Conservation (phyloP, 306 rosid species). For the Canavalia ensiformis region DNA sequence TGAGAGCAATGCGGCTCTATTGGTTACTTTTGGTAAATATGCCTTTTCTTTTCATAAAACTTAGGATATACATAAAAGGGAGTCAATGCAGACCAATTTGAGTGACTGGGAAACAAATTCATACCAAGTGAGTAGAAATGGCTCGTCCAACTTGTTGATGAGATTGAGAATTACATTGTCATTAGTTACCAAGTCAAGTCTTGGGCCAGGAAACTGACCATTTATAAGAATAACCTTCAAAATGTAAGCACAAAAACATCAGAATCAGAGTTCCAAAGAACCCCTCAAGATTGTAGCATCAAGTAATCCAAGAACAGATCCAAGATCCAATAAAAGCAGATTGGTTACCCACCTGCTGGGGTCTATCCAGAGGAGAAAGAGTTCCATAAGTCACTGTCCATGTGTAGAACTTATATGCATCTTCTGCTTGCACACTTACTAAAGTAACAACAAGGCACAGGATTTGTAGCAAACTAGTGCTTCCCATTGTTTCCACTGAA, state of each 20-base stretch:
- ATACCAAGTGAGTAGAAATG: slow-evolving; percentile 88
- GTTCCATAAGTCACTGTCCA: slow-evolving; percentile 96
- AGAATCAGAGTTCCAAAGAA: slow-evolving; percentile 43
- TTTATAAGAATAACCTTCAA: slow-evolving; percentile 88
- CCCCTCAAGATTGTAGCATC: not conserved
- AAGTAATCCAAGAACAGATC: slow-evolving; percentile 42
- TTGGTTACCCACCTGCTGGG: slow-evolving; percentile 78
- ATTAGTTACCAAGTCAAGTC: slow-evolving; percentile 86
- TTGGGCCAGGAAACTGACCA: slow-evolving; percentile 98
- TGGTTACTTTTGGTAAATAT: not conserved
- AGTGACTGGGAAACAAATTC: slow-evolving; percentile 28
- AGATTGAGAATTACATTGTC: slow-evolving; percentile 91
- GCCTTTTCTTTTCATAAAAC: not conserved
- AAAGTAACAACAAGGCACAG: slow-evolving; percentile 59
- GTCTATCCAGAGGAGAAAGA: slow-evolving; percentile 77
- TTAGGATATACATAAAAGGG: not conserved
- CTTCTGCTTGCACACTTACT: slow-evolving; percentile 69
- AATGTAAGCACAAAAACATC: slow-evolving; percentile 51
- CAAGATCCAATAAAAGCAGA: slow-evolving; percentile 46
- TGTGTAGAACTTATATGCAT: slow-evolving; percentile 76
- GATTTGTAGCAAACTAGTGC: slow-evolving; percentile 52
- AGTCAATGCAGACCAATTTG: slow-evolving; percentile 4
- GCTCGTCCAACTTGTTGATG: slow-evolving; percentile 88
- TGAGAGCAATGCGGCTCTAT: not conserved
- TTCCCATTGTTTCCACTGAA: slow-evolving; percentile 67